Conservation (phyloP, 176 grass and related monocot genomes). For the Aechmea fasciata region DNA sequence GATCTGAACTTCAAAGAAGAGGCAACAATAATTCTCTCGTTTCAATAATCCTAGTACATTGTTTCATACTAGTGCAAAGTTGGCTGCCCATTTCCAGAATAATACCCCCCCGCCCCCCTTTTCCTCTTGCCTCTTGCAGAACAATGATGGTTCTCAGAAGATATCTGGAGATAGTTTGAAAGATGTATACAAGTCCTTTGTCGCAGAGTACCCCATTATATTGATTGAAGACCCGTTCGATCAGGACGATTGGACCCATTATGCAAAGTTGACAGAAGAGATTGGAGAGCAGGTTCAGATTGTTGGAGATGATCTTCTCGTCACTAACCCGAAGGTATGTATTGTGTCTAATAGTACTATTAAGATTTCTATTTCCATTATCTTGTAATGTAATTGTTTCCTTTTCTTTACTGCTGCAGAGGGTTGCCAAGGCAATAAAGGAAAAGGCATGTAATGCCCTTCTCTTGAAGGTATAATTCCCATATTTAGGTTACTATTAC, state of each 20-base stretch:
- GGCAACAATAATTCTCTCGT: conserved; percentile 17
- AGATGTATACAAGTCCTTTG: conserved; percentile 94
- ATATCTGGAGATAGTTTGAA: conserved; percentile 94
- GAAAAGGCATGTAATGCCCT: conserved; percentile 96
- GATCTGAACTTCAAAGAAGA: conserved; percentile 99
- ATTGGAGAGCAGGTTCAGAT: conserved; percentile 81
- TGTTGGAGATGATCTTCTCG: conserved; percentile 91
- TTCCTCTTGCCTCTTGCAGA: conserved; percentile 29
- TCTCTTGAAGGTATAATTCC: conserved; percentile 51
- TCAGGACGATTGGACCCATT: conserved; percentile 87
- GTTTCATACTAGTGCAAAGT: neutral
- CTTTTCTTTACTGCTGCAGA: conserved; percentile 26
- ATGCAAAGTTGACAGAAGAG: conserved; percentile 80
- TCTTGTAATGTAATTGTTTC: neutral
- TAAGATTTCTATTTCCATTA: neutral
- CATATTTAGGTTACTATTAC: neutral
- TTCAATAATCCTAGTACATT: neutral
- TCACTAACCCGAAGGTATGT: conserved; percentile 77
- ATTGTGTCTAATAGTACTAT: too few relatives aligned
- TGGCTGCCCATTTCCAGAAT: neutral
- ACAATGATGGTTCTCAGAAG: conserved; percentile 92
- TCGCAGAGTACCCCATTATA: conserved; percentile 68
- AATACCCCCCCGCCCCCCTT: neutral
- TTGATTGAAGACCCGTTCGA: conserved; percentile 97
- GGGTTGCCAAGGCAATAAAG: conserved; percentile 78